A percentile compares a stretch with the other conserved stretches of the same genome.
Conservation (phyloP, 192 early-diverging fungal genomes). For the Obelidium mucronatum region DNA sequence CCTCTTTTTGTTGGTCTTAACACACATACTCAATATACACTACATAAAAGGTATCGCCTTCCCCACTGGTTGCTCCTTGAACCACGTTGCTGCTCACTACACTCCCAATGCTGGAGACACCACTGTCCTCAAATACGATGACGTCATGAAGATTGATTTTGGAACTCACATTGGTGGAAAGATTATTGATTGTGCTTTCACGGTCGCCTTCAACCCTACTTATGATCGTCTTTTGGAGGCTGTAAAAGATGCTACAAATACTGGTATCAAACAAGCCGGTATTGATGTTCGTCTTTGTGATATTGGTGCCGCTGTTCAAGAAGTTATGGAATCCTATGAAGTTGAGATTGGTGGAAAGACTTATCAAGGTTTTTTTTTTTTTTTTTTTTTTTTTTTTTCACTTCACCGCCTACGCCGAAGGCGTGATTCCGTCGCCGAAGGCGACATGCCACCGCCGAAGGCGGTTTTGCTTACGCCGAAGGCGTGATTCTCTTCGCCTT, state of each 20-base stretch:
- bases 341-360: constrained; percentile 94
- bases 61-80: constrained; percentile 92
- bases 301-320: constrained; percentile 94
- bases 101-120: constrained; percentile 98
- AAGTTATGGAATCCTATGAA: constrained; percentile 99
- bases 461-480: too few relatives aligned
- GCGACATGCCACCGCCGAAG: too few relatives aligned
- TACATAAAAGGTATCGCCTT: constrained; percentile 81
- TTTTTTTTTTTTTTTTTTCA: constrained; percentile 19
- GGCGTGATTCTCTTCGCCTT: too few relatives aligned
- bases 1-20: not conserved
- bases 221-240: constrained; percentile 87
- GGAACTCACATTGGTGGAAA: constrained; percentile 90
- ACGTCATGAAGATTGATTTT: constrained; percentile 98
- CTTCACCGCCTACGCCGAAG: too few relatives aligned
- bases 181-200: constrained; percentile 96
- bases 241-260: constrained; percentile 95
- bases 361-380: constrained; percentile 63
- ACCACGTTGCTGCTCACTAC: constrained; percentile 96
- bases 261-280: constrained; percentile 91
- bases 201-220: constrained; percentile 88
- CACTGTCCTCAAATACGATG: constrained; percentile 84
- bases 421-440: too few relatives aligned
- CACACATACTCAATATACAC: not conserved
- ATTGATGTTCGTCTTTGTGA: constrained; percentile 96